These are phyloP conservation scores for Oryza brachyantha DNA, from an alignment of 176 grass and related monocot species.

Conservation along the genomic window DNA sequence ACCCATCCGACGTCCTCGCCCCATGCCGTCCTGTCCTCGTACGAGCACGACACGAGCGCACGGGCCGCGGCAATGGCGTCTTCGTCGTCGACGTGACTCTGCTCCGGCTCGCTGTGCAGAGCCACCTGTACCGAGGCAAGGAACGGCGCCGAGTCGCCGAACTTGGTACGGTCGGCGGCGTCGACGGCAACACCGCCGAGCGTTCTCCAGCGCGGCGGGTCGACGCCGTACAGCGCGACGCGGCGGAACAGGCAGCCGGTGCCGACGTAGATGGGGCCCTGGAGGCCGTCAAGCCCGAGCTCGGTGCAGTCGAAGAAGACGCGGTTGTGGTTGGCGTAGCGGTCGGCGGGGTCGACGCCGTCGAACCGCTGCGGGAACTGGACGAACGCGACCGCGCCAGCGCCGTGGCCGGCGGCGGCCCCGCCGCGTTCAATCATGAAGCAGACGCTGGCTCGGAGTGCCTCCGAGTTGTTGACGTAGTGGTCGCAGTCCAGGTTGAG, in stretches of 20 bases:
- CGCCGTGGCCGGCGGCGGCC: background rate
- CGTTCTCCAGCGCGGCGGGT: constrained; percentile 10
- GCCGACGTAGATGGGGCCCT: constrained; percentile 43
- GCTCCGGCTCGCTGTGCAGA: background rate
- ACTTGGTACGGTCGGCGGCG: background rate
- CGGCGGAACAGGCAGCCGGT: constrained; percentile 32
- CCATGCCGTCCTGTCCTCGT: constrained; percentile 23
- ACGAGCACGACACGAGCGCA: constrained; percentile 18
- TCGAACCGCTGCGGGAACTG: constrained; percentile 81
- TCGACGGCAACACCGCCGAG: background rate
- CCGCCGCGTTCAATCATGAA: constrained; percentile 8
- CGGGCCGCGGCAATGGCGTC: background rate
- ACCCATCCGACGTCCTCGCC: constrained; percentile 23
- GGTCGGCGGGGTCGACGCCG: constrained; percentile 60
- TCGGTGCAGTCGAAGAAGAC: constrained; percentile 79
- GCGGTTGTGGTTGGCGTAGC: constrained; percentile 70
- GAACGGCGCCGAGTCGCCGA: background rate
- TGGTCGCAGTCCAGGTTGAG: constrained; percentile 44
- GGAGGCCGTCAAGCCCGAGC: constrained; percentile 74
- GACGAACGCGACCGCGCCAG: constrained; percentile 37
- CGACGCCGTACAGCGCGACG: background rate
- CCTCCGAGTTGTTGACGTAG: constrained; percentile 33
- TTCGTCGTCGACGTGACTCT: background rate
- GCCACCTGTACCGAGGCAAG: background rate
- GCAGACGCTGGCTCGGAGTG: constrained; percentile 16